These are phyloP conservation scores for Phytophthora litchii DNA, from an alignment of 352 stramenopile genomes.

Conservation along the genomic window DNA sequence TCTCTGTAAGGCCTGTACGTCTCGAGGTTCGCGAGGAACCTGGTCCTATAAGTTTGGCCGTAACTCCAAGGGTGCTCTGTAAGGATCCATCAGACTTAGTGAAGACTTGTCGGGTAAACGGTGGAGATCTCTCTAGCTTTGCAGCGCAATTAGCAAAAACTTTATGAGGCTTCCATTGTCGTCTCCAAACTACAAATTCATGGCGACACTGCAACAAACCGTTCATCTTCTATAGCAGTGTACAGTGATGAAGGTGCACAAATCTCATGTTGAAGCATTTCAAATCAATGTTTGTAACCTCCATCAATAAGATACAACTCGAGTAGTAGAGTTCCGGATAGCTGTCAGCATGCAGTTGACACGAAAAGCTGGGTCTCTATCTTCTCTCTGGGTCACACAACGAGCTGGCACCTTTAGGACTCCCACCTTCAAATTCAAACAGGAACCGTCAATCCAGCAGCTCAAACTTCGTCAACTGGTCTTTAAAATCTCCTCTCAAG, in stretches of 20 bases:
- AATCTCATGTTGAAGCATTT: conserved; percentile 45
- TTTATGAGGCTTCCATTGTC: conserved; percentile 53
- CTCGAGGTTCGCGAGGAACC: no score
- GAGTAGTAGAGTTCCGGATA: conserved; percentile 76
- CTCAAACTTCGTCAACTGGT: conserved; percentile 34
- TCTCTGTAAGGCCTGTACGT: no score
- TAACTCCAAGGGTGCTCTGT: no score
- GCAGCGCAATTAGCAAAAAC: conserved; percentile 37
- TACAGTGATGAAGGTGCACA: conserved; percentile 45
- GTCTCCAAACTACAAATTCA: no score
- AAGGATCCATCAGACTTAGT: no score
- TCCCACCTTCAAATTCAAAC: conserved; percentile 58
- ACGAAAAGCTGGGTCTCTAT: conserved; percentile 54
- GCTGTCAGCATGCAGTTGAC: conserved; percentile 47
- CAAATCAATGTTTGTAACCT: conserved; percentile 76
- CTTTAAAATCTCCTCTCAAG: not conserved
- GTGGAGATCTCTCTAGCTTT: conserved; percentile 39
- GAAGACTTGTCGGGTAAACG: not conserved
- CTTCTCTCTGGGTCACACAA: conserved; percentile 46
- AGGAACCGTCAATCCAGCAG: conserved; percentile 70
- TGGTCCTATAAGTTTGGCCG: no score
- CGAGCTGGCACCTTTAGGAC: conserved; percentile 41
- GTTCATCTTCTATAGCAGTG: no score
- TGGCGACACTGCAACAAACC: no score
- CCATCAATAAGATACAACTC: conserved; percentile 76